Base-by-base conservation (phyloP, 108 stramenopile species). In the Conticribra weissflogii region DNA sequence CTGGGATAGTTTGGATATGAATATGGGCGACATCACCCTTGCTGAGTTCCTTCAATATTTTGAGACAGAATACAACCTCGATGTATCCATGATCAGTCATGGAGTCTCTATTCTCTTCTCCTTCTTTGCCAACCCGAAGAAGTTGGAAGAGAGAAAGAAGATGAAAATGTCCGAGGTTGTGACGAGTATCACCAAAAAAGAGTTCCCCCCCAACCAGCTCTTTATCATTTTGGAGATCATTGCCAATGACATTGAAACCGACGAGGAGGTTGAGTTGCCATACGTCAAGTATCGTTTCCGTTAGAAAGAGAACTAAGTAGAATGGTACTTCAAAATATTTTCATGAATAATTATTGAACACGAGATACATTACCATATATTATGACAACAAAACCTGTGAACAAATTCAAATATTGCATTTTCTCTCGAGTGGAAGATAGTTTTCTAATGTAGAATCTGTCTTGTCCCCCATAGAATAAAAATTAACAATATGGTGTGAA, bases 41-140 rank as follows among this genome's bases (percentile, higher is more conserved):
- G 81, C 82, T 60, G 95, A 95, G 49, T 90, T 99, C 62, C 87
- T 99, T 81, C 84, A 89, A 8, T 80, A 86, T 63, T 96, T 98
- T 72, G 86, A 97, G 65, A 89, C 86, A 1, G 87, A 97, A 66
- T 97, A 97, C 83, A 96, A 96, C 68, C 74, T 98, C 48, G 98
- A 98, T 63, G 87, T 99, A 17, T 91, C 89, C 58, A 99, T 99
- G 98, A 81, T 99, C 29, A 94, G 92, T 41, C 88, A 98, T 60
- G 98, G 97, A 5, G 97, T 98, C 33, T 89, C 94, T 17, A 98
- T 99, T 64, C 74, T 99, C 16, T 97, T 96, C 82, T 94, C 92
- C 46, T 98, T 95, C 72, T 98, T 99, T 83, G 96, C 95, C 51
- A 97, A 96, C 86, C 91, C 92, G 83, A 92, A 98, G 71, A 98